A percentile compares a stretch with the other conserved stretches of the same genome.
Conservation (phyloP, 331 rosid species). For the Malus hybrid region DNA sequence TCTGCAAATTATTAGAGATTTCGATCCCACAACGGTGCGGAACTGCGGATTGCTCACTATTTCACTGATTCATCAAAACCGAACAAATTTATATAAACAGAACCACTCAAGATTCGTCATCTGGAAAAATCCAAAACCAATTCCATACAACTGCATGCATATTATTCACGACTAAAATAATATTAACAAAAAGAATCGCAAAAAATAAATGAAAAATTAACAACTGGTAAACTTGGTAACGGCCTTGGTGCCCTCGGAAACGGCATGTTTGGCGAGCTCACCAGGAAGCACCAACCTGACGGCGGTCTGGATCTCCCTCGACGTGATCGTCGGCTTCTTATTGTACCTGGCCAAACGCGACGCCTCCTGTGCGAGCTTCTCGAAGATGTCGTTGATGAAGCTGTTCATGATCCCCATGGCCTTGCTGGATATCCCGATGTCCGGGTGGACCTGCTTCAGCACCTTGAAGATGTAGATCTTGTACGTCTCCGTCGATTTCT, state of each 20-base stretch:
- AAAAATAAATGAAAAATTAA: neutral
- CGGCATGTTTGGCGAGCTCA: slow-evolving; percentile 71
- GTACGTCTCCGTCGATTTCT: slow-evolving; percentile 58
- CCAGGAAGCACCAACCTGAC: slow-evolving; percentile 67
- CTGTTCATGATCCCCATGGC: slow-evolving; percentile 87
- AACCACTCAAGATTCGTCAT: no score
- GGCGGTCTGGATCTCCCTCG: slow-evolving; percentile 74
- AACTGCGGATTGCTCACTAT: no score
- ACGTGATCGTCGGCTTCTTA: slow-evolving; percentile 70
- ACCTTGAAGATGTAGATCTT: slow-evolving; percentile 80
- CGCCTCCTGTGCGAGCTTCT: slow-evolving; percentile 73
- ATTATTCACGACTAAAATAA: no score
- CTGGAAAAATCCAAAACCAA: neutral
- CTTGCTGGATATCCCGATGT: slow-evolving; percentile 70
- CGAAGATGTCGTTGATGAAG: slow-evolving; percentile 70
- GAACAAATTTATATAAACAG: no score
- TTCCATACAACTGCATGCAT: neutral
- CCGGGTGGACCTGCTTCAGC: slow-evolving; percentile 69
- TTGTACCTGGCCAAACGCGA: slow-evolving; percentile 59
- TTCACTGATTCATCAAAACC: no score
- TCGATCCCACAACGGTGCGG: no score
- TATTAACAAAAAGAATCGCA: neutral
- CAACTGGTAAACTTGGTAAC: slow-evolving; percentile 70
- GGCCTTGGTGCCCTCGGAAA: slow-evolving; percentile 71
- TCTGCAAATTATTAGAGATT: no score